Base-by-base conservation (phyloP, 371 early-diverging fungal genomes). In the Haplosporangium sp. region DNA sequence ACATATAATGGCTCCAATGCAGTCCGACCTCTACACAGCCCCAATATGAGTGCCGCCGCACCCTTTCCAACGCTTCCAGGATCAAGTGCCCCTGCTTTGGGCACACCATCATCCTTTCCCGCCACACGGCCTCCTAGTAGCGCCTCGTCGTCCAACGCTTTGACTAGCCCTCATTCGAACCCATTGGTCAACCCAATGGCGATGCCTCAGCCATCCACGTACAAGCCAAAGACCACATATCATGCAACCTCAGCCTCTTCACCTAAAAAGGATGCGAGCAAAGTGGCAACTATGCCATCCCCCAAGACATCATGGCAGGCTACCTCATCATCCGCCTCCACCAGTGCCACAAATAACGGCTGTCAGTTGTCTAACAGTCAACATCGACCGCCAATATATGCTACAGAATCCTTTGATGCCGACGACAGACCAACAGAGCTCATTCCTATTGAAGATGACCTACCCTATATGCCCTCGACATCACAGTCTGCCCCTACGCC, bases 341-440 rank as follows among this genome's bases (percentile, higher is more conserved):
- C 70, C 7, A 29, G 48, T 10, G 14, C 54, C 1, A 59, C 23
- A 18, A 40, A 65, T 11, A 40, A 8, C 20, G 67, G 71, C 23
- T 67, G 70, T 18, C 77, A 71, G n/a, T 11, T 55, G 5, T 55
- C 67, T 5, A 53, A 64, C 16, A 62, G 64, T 12, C 71, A 71
- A 16, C 55, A 50, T 14, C 71, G 77, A 45, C 77, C 77, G 18
- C 59, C 61, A 6, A 21, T 66, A 12, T 65, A 62, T 6, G 37
- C 42, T n/a, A 18, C 62, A 20, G 80, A 72, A 42, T 79, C 80
- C 2, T 69, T 58, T 58, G 80, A 79, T 21, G 73, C 80, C 16
- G 80, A 79, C 41, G 80, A 79, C 55, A 79, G 80, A 51, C 80
- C 80, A 5, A 79, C 80, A 13, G 80, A 79, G 55, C 66, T 79